These are phyloP conservation scores for Dendrobium officinale DNA, from an alignment of 106 monocot genomes.

Conservation along the genomic window DNA sequence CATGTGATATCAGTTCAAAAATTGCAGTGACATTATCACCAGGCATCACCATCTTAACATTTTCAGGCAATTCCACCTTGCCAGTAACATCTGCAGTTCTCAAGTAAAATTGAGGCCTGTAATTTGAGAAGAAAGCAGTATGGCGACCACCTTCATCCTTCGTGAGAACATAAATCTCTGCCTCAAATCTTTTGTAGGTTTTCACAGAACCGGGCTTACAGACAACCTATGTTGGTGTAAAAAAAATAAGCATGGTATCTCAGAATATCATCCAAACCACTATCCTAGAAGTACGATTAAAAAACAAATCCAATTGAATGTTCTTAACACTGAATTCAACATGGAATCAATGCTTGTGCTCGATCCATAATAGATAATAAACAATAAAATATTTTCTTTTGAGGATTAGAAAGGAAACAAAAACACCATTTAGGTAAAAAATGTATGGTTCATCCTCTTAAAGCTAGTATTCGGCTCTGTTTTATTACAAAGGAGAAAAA, in stretches of 20 bases:
- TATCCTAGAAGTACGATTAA: background rate
- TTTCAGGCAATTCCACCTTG: constrained; percentile 90
- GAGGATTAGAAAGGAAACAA: too few species aligned
- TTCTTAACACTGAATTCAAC: too few species aligned
- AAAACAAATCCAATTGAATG: too few species aligned
- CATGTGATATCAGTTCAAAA: constrained; percentile 83
- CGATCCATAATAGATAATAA: too few species aligned
- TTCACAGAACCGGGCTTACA: constrained; percentile 85
- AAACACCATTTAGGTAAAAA: too few species aligned
- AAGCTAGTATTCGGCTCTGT: background rate
- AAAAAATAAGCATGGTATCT: background rate
- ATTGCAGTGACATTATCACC: constrained; percentile 90
- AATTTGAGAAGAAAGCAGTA: constrained; percentile 94
- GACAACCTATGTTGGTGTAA: constrained; percentile 46
- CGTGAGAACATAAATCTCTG: constrained; percentile 93
- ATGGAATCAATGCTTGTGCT: too few species aligned
- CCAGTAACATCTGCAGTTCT: constrained; percentile 96
- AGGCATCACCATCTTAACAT: constrained; percentile 97
- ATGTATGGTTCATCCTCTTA: background rate
- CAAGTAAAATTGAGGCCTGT: constrained; percentile 95
- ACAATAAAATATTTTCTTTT: too few species aligned
- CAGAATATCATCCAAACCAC: background rate
- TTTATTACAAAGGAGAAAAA: background rate
- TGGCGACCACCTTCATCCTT: constrained; percentile 99
- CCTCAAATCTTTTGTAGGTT: constrained; percentile 90